Conservation (phyloP, 345 rosid genomes). For the Populus euphratica region DNA sequence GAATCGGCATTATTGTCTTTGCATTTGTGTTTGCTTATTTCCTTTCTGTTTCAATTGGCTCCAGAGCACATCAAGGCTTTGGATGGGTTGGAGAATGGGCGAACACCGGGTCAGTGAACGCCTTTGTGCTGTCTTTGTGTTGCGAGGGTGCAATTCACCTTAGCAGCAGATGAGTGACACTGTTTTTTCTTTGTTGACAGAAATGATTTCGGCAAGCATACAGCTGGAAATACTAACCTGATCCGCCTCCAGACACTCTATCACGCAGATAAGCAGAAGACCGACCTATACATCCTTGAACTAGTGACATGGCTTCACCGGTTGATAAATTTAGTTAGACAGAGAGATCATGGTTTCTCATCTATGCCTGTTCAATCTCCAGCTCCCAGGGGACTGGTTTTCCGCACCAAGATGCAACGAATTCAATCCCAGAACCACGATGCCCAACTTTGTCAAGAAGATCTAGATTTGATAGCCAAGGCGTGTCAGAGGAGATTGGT, state of each 20-base stretch:
- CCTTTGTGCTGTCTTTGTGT: not conserved
- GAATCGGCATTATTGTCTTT: not conserved
- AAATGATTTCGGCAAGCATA: slow-evolving; percentile 19
- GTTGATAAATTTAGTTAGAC: slow-evolving; percentile 48
- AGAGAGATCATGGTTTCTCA: slow-evolving; percentile 41
- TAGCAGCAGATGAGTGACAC: not conserved
- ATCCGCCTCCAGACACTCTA: slow-evolving; percentile 78
- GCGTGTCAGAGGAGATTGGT: slow-evolving; percentile 39
- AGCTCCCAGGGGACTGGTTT: slow-evolving; percentile 18
- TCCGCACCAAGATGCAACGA: slow-evolving; percentile 37
- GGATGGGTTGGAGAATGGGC: slow-evolving; percentile 99
- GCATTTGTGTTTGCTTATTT: slow-evolving; percentile 10
- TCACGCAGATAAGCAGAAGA: slow-evolving; percentile 65
- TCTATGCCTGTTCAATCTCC: slow-evolving; percentile 37
- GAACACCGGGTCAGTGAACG: slow-evolving; percentile 55
- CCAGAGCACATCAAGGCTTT: slow-evolving; percentile 87
- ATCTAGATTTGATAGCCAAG: slow-evolving; percentile 50
- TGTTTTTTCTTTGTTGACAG: slow-evolving; percentile 2
- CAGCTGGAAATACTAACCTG: slow-evolving; percentile 25
- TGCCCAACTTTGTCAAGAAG: slow-evolving; percentile 57
- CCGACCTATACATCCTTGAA: slow-evolving; percentile 67
- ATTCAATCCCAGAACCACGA: slow-evolving; percentile 23
- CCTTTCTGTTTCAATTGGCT: slow-evolving; percentile 10
- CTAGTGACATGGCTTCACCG: slow-evolving; percentile 73
- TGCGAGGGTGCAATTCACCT: not conserved